These are phyloP conservation scores for Phytophthora citricola DNA, from an alignment of 352 stramenopile genomes.

Conservation along the genomic window DNA sequence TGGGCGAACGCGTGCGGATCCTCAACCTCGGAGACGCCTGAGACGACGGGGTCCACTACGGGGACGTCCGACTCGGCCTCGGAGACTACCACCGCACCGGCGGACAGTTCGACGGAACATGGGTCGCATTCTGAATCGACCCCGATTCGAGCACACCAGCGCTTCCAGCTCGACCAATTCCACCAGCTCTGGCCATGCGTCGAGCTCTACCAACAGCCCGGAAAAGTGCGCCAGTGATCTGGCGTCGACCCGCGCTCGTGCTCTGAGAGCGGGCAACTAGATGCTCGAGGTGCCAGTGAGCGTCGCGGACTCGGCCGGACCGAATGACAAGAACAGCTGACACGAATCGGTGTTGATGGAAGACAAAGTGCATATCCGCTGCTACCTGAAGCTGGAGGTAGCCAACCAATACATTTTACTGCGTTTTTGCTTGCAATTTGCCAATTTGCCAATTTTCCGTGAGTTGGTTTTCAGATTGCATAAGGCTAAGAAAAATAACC, in stretches of 20 bases:
- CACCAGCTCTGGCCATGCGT: conserved; percentile 1
- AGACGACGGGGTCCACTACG: too few relatives aligned
- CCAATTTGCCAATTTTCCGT: too few relatives aligned
- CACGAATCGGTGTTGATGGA: conserved; percentile 1
- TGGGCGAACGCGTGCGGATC: conserved; percentile 26
- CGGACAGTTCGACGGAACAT: too few relatives aligned
- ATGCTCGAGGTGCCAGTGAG: background rate
- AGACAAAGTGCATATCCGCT: background rate
- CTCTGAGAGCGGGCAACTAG: conserved; percentile 7
- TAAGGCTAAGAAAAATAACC: too few relatives aligned
- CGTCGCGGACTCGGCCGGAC: background rate
- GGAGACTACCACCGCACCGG: background rate
- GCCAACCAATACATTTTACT: too few relatives aligned
- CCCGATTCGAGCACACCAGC: background rate
- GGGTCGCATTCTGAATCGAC: too few relatives aligned
- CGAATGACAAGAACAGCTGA: background rate
- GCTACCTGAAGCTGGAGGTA: too few relatives aligned
- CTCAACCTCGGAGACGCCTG: background rate
- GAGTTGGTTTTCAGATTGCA: too few relatives aligned
- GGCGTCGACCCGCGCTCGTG: conserved; percentile 9
- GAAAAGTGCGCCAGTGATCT: conserved; percentile 17
- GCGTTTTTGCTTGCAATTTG: too few relatives aligned
- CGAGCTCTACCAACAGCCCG: background rate
- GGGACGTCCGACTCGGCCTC: background rate
- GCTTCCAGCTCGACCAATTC: background rate